These are phyloP conservation scores for Colletotrichum sp. DNA, from an alignment of 2,329 filamentous ascomycete species.

Conservation along the genomic window DNA sequence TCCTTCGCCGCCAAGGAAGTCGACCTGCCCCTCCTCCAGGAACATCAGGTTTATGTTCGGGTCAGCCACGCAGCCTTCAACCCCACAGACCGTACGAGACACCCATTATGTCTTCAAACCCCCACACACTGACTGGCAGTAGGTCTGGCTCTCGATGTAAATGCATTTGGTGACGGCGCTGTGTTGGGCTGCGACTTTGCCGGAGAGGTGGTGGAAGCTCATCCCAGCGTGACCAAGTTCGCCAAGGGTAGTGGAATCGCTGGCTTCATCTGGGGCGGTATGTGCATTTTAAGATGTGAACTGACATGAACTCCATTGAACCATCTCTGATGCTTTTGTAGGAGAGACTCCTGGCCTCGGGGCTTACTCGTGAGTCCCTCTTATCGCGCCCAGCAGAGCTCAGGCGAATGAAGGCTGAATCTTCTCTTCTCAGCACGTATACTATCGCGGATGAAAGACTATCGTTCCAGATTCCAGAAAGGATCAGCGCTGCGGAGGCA, in stretches of 20 bases:
- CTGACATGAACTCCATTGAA: not conserved
- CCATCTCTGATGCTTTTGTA: not conserved
- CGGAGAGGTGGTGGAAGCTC: not conserved
- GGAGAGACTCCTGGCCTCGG: not conserved
- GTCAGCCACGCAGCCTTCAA: not conserved
- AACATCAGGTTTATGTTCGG: not conserved
- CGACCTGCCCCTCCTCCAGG: not conserved
- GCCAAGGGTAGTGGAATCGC: not conserved
- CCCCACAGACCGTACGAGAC: not conserved
- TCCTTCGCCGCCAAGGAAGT: not conserved
- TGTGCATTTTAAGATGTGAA: not conserved
- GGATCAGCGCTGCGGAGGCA: not conserved
- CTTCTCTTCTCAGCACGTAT: not conserved
- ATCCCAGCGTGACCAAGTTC: not conserved
- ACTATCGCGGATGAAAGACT: not conserved
- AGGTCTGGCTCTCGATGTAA: not conserved
- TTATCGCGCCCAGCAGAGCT: not conserved
- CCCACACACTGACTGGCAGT: fast-evolving
- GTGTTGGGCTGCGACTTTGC: not conserved
- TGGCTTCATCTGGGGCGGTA: not conserved
- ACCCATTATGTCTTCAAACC: not conserved
- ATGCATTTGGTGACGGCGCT: not conserved
- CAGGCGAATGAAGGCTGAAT: not conserved
- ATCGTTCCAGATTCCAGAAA: not conserved
- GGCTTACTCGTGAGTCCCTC: not conserved